Evolutionary conservation across 2,329 filamentous ascomycete genomes (phyloP).

Genomic region (Trichoderma harzianum): DNA sequence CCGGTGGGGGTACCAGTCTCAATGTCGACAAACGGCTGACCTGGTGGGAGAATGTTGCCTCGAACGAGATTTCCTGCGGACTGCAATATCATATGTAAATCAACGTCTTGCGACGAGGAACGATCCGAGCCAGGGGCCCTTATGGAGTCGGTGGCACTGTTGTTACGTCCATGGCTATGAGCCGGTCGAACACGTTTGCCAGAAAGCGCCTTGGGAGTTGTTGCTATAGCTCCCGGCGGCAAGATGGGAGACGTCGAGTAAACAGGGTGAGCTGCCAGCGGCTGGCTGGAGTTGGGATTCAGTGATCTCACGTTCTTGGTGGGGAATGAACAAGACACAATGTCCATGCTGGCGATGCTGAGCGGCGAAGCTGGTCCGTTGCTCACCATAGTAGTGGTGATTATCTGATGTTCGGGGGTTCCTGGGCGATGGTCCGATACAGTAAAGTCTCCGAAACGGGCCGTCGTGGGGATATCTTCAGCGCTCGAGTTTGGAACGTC

Average conservation of each 20-base stretch:
- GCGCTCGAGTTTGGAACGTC: slow-evolving; percentile 40
- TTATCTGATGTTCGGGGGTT: slow-evolving; percentile 43
- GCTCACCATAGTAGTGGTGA: slow-evolving; percentile 23
- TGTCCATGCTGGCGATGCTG: slow-evolving; percentile 58
- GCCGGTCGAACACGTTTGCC: slow-evolving; percentile 58
- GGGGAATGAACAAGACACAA: slow-evolving; percentile 62
- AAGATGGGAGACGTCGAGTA: slow-evolving; percentile 49
- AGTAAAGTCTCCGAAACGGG: slow-evolving; percentile 46
- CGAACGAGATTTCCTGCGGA: slow-evolving; percentile 82
- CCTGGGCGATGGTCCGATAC: slow-evolving; percentile 43
- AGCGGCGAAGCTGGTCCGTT: slow-evolving; percentile 44
- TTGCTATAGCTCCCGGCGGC: slow-evolving; percentile 50
- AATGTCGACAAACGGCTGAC: slow-evolving; percentile 74
- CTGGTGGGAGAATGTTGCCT: slow-evolving; percentile 79
- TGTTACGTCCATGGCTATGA: slow-evolving; percentile 74
- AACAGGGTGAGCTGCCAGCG: slow-evolving; percentile 54
- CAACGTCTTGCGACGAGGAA: slow-evolving; percentile 50
- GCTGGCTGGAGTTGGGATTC: slow-evolving; percentile 40
- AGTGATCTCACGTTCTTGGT: slow-evolving; percentile 45
- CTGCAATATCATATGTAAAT: slow-evolving; percentile 59
- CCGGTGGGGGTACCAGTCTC: slow-evolving; percentile 49
- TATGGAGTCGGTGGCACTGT: slow-evolving; percentile 81
- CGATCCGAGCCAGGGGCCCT: slow-evolving; percentile 61
- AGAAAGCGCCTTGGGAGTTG: slow-evolving; percentile 55
- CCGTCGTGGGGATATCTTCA: slow-evolving; percentile 45